Conservation (phyloP, 441 rosid genomes). For the Sinapis alba region DNA sequence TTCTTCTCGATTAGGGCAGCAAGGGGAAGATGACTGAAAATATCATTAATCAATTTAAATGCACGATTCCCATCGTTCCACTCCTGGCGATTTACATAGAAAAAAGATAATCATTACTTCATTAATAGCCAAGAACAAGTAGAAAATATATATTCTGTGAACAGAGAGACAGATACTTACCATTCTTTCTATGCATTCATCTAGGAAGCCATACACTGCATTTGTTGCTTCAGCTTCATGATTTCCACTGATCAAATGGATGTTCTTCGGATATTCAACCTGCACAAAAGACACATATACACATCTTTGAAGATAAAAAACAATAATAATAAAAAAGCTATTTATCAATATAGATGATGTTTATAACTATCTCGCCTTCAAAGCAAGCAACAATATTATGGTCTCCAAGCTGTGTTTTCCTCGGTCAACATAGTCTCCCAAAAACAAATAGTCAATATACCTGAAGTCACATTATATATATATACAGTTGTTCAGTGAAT, state of each 20-base stretch:
- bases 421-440: constrained; percentile 97
- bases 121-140: neutral
- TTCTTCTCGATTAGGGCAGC: constrained; percentile 86
- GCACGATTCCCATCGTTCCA: constrained; percentile 74
- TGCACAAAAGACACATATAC: constrained; percentile 41
- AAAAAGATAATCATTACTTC: neutral
- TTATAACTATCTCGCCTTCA: constrained; percentile 60
- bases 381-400: constrained; percentile 86
- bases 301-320: constrained; percentile 8
- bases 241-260: constrained; percentile 93
- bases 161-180: constrained; percentile 33
- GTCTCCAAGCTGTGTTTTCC: constrained; percentile 95
- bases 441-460: constrained; percentile 85
- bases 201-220: constrained; percentile 73
- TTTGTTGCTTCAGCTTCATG: constrained; percentile 82
- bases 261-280: constrained; percentile 84
- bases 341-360: neutral
- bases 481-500: constrained; percentile 2
- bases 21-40: constrained; percentile 84
- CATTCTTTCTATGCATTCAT: constrained; percentile 91
- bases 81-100: constrained; percentile 48
- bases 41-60: constrained; percentile 76
- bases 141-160: neutral
- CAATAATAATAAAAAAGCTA: constrained; percentile 13
- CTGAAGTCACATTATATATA: constrained; percentile 44